Percentiles rank a stretch among this genome's conserved stretches.
phyloP scores from a whole-genome alignment of 1,284 basidiomycete genomes.

The Cryptococcus maquisensis region DNA sequence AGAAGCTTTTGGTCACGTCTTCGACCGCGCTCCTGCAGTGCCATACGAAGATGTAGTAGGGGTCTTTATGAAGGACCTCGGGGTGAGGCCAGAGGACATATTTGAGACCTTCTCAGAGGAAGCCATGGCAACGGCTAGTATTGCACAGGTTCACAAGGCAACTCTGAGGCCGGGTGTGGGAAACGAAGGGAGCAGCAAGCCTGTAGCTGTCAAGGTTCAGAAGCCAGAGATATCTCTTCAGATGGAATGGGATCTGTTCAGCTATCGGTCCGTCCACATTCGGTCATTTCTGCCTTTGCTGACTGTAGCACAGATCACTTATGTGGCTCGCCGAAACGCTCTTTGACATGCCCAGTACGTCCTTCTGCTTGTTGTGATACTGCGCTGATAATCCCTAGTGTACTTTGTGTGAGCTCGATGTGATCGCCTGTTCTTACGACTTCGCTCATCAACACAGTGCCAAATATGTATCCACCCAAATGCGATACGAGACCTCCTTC shows the following conservation, averaged over 20 bases:
- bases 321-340: conserved; percentile 44
- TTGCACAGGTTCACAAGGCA: conserved; percentile 83
- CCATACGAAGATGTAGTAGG: conserved; percentile 63
- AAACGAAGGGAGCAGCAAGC: conserved; percentile 21
- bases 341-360: conserved; percentile 48
- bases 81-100: conserved; percentile 62
- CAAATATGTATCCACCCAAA: conserved; percentile 76
- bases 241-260: conserved; percentile 71
- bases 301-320: conserved; percentile 21
- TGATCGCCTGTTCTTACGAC: background rate
- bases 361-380: no score
- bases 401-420: conserved; percentile 40
- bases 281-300: background rate
- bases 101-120: conserved; percentile 71
- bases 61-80: conserved; percentile 63
- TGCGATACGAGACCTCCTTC: conserved; percentile 77
- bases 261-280: conserved; percentile 33
- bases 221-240: conserved; percentile 80
- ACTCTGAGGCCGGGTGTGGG: conserved; percentile 53
- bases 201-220: conserved; percentile 87
- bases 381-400: conserved; percentile 24
- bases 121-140: conserved; percentile 76
- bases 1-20: conserved; percentile 71
- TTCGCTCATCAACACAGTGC: conserved; percentile 19
- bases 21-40: conserved; percentile 80